Base-by-base conservation (phyloP, 2,329 filamentous ascomycete species). In the Fusarium sp. region DNA sequence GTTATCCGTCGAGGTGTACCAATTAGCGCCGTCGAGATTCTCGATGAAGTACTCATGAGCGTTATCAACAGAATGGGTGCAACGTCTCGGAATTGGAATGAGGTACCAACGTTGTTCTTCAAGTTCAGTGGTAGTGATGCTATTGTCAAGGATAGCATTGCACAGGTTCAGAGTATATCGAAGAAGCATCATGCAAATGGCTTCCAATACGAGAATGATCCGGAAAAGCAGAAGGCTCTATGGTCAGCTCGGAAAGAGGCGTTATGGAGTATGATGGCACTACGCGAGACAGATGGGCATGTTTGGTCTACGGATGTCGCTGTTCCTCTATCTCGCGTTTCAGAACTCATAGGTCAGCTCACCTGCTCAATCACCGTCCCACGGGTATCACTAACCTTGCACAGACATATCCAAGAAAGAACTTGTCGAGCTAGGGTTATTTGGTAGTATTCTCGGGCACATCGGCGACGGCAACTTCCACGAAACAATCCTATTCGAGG, bases 401-500 rank as follows among this genome's bases (percentile, higher is more conserved):
- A 5, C 4, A 85, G 95, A 97, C 80, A 86, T 94, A 42, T 95
- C 93, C 66, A 97, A 97, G 84, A 93, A 94, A 78, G 94, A 97
- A 77, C 92, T 97, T 86, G 93, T 96, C 77, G 90, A 94, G 10
- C 86, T 97, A 7, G 94, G 94, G 0, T 83, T 97, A 3, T 97
- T 97, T 79, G 94, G 94, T 3, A 95, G 92, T 77, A 93, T 97
- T 23, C 85, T 98, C 4, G 95, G 95, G 6, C 95, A 98, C 78
- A 92, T 98, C 60, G 95, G 95, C 12, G 95, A 97, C 79, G 95
- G 95, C 32, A 98, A 97, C 82, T 98, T 98, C 84, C 95, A 98
- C 81, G 92, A 95, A 79, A 94, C 92, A 79, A 96, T 98, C 82
- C 92, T 97, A 82, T 98, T 97, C 81, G 90, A 96, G 81, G 88